Base-by-base conservation (phyloP, 2,329 filamentous ascomycete species). In the Aureobasidium leucospermi region DNA sequence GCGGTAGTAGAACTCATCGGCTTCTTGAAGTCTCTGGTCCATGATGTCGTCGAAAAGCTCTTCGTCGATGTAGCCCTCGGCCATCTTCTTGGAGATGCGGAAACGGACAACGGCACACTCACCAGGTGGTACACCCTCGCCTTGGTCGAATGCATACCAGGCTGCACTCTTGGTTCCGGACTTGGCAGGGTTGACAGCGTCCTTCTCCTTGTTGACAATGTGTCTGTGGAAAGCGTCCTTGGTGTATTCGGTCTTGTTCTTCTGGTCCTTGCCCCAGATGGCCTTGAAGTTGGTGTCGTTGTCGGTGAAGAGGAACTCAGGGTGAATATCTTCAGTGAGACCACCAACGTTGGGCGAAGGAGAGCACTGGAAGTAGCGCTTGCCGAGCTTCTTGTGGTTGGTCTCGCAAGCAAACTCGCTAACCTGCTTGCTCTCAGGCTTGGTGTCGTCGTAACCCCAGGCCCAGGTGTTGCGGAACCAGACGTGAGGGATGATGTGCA, bases 401-500 rank as follows among this genome's bases (percentile, higher is more conserved):
- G 90, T 88, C 68, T 89, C 85, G 59, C 85, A 86, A 58, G 86
- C 81, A 49, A 86, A 85, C 31, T 88, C 83, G 28, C 79, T 82
- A 29, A 85, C 76, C 63, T 85, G 80, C 55, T 80, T 78, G 63
- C 96, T 88, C n/a, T 80, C 84, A 0, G 93, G 94, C 75, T 95
- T 96, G 71, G 86, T 85, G 53, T 88, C 83, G 69, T 96, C 89
- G 63, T 88, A 83, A 23, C 92, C 93, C 93, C 93, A 97, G 41
- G 88, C 84, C 94, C 94, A 97, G 3, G 92, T 96, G 73, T 97
- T 97, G 64, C 93, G 85, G 78, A 96, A 97, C 90, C 92, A 96
- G 56, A 96, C 85, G 62, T 97, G 94, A 8, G 93, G 93, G 45
- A 96, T 79, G 68, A 97, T 96, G 74, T 97, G 94, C 58, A 97